phyloP scores from a whole-genome alignment of 2,329 filamentous ascomycete species.

The Periconia macrospinosa region DNA sequence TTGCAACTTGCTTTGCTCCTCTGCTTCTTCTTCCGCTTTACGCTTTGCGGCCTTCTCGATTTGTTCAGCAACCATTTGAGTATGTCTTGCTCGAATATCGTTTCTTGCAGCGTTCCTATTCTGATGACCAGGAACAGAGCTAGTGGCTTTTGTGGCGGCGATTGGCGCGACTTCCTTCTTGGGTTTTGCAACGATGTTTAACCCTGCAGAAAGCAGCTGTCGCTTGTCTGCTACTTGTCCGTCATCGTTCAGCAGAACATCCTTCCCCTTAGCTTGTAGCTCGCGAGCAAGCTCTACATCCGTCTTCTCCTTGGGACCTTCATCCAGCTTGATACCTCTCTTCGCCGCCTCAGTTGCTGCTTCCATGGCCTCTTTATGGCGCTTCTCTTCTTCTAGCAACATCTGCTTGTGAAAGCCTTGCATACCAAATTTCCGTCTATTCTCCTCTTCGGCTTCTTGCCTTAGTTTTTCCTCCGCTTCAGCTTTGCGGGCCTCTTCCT shows the following conservation, averaged over 20 bases:
- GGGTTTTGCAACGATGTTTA: conserved; percentile 71
- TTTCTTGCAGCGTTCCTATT: conserved; percentile 55
- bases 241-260: conserved; percentile 77
- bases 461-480: conserved; percentile 71
- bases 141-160: conserved; percentile 14
- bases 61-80: conserved; percentile 77
- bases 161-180: conserved; percentile 45
- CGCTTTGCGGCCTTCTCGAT: conserved; percentile 73
- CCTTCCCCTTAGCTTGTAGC: conserved; percentile 63
- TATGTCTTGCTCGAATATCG: conserved; percentile 74
- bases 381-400: conserved; percentile 69
- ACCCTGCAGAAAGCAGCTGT: conserved; percentile 73
- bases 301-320: conserved; percentile 53
- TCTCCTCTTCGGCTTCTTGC: conserved; percentile 67
- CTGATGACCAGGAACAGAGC: conserved; percentile 25
- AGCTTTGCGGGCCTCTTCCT: conserved; percentile 70
- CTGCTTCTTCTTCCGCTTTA: conserved; percentile 68
- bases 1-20: conserved; percentile 65
- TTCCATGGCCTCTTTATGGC: conserved; percentile 69
- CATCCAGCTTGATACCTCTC: conserved; percentile 36
- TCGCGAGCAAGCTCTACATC: conserved; percentile 68
- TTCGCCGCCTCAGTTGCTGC: conserved; percentile 57
- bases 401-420: conserved; percentile 76
- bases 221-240: conserved; percentile 82
- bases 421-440: conserved; percentile 71